Conservation (phyloP, 768 basidiomycete genomes). For the Lentinula sp. region DNA sequence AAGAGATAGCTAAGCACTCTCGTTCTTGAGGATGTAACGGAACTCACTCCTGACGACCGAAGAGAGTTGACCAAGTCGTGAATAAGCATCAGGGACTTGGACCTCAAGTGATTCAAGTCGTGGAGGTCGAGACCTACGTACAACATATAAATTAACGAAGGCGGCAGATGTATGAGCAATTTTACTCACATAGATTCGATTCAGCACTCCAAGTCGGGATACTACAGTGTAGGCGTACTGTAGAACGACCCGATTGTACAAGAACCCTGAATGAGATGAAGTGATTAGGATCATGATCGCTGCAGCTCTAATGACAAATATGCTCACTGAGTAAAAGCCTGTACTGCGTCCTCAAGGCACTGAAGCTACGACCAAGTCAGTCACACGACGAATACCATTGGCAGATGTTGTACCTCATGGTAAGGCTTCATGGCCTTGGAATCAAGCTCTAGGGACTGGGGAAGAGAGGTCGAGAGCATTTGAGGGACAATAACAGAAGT, state of each 20-base stretch:
- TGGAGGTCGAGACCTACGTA: constrained; percentile 56
- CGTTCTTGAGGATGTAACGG: neutral
- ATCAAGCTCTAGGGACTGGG: constrained; percentile 7
- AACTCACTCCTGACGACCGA: constrained; percentile 53
- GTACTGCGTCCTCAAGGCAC: constrained; percentile 49
- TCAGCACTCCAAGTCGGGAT: constrained; percentile 62
- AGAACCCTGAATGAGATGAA: constrained; percentile 34
- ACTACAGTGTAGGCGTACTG: constrained; percentile 56
- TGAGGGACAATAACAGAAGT: neutral
- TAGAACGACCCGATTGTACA: constrained; percentile 35
- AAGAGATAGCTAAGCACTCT: constrained; percentile 4
- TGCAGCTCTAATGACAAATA: neutral
- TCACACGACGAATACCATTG: neutral
- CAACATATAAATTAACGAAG: neutral
- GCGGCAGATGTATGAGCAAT: neutral
- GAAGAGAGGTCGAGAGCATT: neutral
- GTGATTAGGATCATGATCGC: neutral
- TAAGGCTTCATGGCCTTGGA: constrained; percentile 12
- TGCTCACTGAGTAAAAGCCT: constrained; percentile 55
- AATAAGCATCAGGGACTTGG: constrained; percentile 56
- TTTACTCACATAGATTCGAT: constrained; percentile 48
- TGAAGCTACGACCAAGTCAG: constrained; percentile 32
- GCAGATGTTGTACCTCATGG: constrained; percentile 27
- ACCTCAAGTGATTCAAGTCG: constrained; percentile 61
- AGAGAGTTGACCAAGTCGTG: constrained; percentile 59